Base-by-base conservation (phyloP, 2,329 filamentous ascomycete genomes). In the Sclerotinia sclerotiorum region DNA sequence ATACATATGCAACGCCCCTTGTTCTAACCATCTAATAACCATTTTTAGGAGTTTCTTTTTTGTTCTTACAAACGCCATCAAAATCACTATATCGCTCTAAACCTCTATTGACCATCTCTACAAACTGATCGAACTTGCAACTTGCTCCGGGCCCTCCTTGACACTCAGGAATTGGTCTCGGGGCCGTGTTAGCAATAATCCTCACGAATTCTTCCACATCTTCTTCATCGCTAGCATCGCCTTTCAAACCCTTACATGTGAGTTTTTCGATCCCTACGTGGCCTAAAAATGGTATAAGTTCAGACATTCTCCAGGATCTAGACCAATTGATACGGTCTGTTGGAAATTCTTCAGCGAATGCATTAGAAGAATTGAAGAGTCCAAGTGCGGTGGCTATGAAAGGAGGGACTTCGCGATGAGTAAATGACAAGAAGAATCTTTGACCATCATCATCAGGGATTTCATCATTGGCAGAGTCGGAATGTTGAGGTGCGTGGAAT, bases 221-320 rank as follows among this genome's bases (percentile, higher is more conserved):
- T 1, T 54, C 83, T 19, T 84, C 81, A 1, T 81, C 72, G 7
- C 61, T 83, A 15, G 84, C 81, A 2, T 8, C 86, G 84, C 69
- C 83, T 83, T 73, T 83, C 83, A n/a, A 82, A 81, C 2, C 44
- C 46, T 77, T 78, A 77, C 89, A 91, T 67, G 87, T 82, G 77
- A 91, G 79, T 64, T 84, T 83, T 81, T 91, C 89, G 52, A 91
- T 83, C 0, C 87, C 88, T 32, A 91, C 81, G 76, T 91, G 90
- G 42, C 84, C 84, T 63, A 90, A 78, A 76, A 91, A 91, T 0
- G 88, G 87, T 42, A 91, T 77, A 49, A 90, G 82, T 70, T 85
- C 81, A 3, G 86, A 88, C 71, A 84, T 87, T 74, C 82, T 83
- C 88, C 88, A 91, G 1, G 82, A 84, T 35, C 88, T 85, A 32